Conservation (phyloP, 345 rosid species). For the Crucihimalaya himalaica region DNA sequence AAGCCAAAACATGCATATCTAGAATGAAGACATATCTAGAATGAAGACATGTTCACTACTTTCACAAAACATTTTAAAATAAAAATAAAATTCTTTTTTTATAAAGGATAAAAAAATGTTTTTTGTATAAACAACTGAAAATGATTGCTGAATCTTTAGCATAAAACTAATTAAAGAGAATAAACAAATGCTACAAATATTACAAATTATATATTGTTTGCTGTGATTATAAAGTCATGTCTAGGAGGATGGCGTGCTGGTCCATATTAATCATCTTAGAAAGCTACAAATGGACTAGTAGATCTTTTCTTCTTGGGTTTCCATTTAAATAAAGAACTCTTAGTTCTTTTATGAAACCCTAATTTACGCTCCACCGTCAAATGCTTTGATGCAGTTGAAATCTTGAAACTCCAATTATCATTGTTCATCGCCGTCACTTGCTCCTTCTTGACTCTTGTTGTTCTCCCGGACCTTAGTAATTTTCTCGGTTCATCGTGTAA, state of each 20-base stretch:
- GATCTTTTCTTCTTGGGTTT: constrained; percentile 33
- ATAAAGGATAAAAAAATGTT: neutral
- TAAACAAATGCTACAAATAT: constrained; percentile 11
- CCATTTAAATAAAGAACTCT: constrained; percentile 30
- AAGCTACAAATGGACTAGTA: constrained; percentile 25
- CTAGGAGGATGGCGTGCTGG: constrained; percentile 35
- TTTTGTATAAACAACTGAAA: constrained; percentile 12
- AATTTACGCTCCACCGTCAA: constrained; percentile 20
- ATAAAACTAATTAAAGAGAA: neutral
- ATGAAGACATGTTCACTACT: constrained; percentile 22
- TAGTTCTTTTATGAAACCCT: constrained; percentile 33
- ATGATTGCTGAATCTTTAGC: neutral
- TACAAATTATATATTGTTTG: constrained; percentile 4
- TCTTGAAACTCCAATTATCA: constrained; percentile 2
- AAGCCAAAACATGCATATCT: constrained; percentile 27
- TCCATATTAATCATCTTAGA: constrained; percentile 37
- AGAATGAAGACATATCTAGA: constrained; percentile 20
- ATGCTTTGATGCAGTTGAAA: constrained; percentile 2
- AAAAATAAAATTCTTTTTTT: neutral
- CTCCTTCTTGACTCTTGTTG: neutral
- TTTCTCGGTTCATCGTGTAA: constrained; percentile 18
- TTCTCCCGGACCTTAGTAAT: constrained; percentile 20
- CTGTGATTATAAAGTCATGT: constrained; percentile 28
- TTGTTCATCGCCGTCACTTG: neutral
- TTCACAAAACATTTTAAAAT: constrained; percentile 4